Conservation (phyloP, 2,329 filamentous ascomycete species). For the Fusarium newnesense region DNA sequence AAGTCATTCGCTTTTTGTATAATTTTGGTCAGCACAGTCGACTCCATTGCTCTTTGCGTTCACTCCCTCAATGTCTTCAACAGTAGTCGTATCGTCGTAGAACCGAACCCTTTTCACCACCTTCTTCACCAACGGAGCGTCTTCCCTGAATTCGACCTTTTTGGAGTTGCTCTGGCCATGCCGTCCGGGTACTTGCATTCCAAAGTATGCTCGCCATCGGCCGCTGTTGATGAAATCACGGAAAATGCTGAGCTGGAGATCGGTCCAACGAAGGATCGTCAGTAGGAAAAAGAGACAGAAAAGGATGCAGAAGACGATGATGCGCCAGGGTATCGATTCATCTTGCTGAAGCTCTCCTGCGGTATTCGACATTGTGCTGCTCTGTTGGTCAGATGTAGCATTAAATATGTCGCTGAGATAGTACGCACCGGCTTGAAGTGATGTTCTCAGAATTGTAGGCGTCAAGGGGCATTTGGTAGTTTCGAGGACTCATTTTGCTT, state of each 20-base stretch:
- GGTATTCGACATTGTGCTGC: neutral
- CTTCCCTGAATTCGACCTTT: neutral
- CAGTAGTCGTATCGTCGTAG: neutral
- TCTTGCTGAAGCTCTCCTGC: neutral
- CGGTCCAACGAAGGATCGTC: neutral
- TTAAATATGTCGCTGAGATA: neutral
- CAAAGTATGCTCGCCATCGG: neutral
- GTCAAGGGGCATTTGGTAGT: neutral
- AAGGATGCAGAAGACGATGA: neutral
- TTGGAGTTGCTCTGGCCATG: too few relatives aligned
- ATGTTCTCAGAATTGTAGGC: too few relatives aligned
- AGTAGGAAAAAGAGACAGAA: neutral
- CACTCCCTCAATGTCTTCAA: neutral
- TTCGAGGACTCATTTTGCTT: neutral
- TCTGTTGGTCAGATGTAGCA: neutral
- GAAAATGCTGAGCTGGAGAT: neutral
- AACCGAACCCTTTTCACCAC: constrained; percentile 10
- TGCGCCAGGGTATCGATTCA: neutral
- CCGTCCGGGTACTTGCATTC: too few relatives aligned
- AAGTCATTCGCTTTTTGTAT: neutral
- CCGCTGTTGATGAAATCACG: neutral
- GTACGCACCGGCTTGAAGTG: neutral
- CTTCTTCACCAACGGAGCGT: neutral
- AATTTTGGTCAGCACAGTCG: neutral
- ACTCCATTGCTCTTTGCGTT: neutral